Percentiles rank a stretch among this genome's conserved stretches.
Evolutionary conservation across 345 rosid species (phyloP).

Genomic region (Clausena lansium): DNA sequence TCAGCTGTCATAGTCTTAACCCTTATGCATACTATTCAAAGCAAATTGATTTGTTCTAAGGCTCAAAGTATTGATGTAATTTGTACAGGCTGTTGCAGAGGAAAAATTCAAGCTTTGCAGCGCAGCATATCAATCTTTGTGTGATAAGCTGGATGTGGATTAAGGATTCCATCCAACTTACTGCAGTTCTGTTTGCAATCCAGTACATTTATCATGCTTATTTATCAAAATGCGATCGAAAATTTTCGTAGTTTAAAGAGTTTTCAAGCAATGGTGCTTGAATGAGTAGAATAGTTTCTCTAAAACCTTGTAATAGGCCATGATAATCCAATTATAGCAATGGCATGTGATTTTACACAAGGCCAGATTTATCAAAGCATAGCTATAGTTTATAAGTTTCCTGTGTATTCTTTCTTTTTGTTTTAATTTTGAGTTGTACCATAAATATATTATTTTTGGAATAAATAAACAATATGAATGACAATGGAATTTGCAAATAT

Average conservation of each 20-base stretch:
- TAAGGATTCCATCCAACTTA: constrained; percentile 15
- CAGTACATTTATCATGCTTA: neutral
- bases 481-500: neutral
- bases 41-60: neutral
- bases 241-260: neutral
- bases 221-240: neutral
- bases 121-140: constrained; percentile 69
- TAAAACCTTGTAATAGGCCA: neutral
- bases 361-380: neutral
- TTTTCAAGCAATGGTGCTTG: constrained; percentile 4
- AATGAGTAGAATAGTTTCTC: neutral
- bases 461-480: neutral
- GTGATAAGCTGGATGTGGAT: constrained; percentile 59
- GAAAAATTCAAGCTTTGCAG: constrained; percentile 86
- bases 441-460: neutral
- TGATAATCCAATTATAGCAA: constrained; percentile 1
- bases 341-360: neutral
- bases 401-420: neutral
- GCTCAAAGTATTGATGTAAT: neutral
- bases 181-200: neutral
- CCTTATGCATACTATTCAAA: neutral
- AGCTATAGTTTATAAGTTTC: neutral
- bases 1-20: neutral
- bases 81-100: constrained; percentile 62
- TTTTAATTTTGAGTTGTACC: neutral